A percentile compares a stretch with the other conserved stretches of the same genome.
Evolutionary conservation across 2,329 filamentous ascomycete genomes (phyloP).

Genomic region (Colletotrichum acutatum): DNA sequence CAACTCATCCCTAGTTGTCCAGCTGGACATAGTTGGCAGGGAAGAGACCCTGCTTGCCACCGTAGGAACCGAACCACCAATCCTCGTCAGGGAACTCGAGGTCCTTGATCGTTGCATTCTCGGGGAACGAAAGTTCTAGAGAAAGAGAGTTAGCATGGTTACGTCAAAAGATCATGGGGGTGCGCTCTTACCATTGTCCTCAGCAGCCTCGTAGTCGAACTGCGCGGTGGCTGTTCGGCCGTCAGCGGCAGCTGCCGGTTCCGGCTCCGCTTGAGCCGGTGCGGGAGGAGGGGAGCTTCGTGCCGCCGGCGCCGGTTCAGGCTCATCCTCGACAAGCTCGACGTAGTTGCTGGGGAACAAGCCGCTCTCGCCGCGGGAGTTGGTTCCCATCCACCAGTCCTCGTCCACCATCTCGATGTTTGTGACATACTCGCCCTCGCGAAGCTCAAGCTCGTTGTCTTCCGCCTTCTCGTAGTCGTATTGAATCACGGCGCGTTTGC

Average conservation of each 20-base stretch:
- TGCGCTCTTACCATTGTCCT: constrained; percentile 81
- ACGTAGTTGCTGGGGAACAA: constrained; percentile 99
- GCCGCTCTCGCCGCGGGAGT: constrained; percentile 83
- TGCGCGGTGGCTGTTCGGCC: constrained; percentile 82
- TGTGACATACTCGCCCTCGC: constrained; percentile 87
- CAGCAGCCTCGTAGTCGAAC: constrained; percentile 97
- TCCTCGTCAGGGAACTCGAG: constrained; percentile 98
- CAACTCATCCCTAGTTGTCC: constrained; percentile 46
- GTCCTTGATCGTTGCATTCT: constrained; percentile 83
- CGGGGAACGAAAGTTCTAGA: constrained; percentile 81
- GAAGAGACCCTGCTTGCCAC: constrained; percentile 86
- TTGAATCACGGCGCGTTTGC: constrained; percentile 81
- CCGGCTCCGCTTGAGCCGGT: constrained; percentile 49
- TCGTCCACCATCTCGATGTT: constrained; percentile 98
- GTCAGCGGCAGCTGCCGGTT: constrained; percentile 43
- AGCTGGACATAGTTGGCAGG: constrained; percentile 77
- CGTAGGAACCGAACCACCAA: constrained; percentile 95
- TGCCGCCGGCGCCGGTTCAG: constrained; percentile 48
- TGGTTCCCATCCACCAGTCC: constrained; percentile 99
- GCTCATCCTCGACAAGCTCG: constrained; percentile 78
- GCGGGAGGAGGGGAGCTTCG: constrained; percentile 49
- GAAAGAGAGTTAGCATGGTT: constrained; percentile 41
- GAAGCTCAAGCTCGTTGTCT: constrained; percentile 93
- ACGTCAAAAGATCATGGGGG: no score
- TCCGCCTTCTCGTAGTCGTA: constrained; percentile 99